phyloP scores from a whole-genome alignment of 2,329 filamentous ascomycete genomes.

The Ophiocordyceps camponoti-floridani region DNA sequence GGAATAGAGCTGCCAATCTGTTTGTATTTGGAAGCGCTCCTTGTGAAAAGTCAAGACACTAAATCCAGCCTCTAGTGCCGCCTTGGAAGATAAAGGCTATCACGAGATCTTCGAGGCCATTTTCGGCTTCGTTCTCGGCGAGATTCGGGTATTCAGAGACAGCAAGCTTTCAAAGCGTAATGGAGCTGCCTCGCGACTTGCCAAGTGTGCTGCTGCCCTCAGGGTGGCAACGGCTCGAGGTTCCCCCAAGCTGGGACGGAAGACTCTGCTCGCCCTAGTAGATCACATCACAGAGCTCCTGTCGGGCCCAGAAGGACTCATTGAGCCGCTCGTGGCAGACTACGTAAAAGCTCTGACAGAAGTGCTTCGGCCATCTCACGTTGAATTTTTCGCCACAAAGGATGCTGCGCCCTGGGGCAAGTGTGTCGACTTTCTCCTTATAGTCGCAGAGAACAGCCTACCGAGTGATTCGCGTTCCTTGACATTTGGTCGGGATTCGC shows the following conservation, averaged over 20 bases:
- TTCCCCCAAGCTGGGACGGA: conserved; percentile 47
- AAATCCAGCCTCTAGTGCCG: conserved; percentile 7
- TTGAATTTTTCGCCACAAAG: conserved; percentile 53
- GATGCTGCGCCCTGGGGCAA: conserved; percentile 45
- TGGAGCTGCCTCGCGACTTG: conserved; percentile 37
- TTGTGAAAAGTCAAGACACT: neutral
- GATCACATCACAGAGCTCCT: conserved; percentile 69
- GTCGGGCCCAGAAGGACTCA: conserved; percentile 39
- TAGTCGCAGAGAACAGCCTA: conserved; percentile 33
- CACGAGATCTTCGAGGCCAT: conserved; percentile 67
- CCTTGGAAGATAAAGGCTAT: conserved; percentile 58
- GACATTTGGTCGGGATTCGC: conserved; percentile 18
- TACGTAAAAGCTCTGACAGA: conserved; percentile 61
- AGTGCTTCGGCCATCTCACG: conserved; percentile 58
- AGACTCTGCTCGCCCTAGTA: conserved; percentile 62
- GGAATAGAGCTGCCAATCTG: conserved; percentile 18
- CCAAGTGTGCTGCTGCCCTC: conserved; percentile 51
- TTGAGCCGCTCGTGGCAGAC: conserved; percentile 52
- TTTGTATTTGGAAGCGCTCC: conserved; percentile 7
- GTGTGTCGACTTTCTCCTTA: conserved; percentile 53
- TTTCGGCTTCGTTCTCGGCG: conserved; percentile 49
- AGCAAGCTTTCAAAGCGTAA: conserved; percentile 29
- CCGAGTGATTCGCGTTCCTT: conserved; percentile 16
- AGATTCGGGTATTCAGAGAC: conserved; percentile 47
- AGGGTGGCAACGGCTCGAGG: conserved; percentile 56